Evolutionary conservation across 108 stramenopile species (phyloP).

Genomic region (Stephanodiscus minutulus): DNA sequence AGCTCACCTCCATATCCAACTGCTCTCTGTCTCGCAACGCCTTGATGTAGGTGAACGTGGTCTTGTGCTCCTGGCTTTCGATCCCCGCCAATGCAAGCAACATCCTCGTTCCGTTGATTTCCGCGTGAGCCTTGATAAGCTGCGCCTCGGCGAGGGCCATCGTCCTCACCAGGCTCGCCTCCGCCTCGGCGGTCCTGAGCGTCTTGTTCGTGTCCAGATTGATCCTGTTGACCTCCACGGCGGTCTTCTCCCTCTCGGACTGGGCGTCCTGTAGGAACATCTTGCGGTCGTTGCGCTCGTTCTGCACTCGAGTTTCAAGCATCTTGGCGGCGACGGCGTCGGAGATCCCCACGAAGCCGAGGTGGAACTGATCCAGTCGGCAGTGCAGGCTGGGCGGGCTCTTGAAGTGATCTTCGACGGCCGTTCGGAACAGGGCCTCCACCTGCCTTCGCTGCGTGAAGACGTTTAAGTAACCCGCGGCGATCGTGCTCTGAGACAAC

Average conservation of each 20-base stretch:
- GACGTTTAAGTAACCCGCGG: slow-evolving; percentile 32
- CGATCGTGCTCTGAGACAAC: too few species aligned
- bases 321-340: slow-evolving; percentile 54
- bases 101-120: slow-evolving; percentile 43
- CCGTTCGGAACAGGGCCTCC: slow-evolving; percentile 42
- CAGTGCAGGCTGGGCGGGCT: slow-evolving; percentile 38
- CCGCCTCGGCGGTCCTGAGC: slow-evolving; percentile 43
- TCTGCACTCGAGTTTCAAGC: slow-evolving; percentile 49
- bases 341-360: slow-evolving; percentile 54
- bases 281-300: slow-evolving; percentile 53
- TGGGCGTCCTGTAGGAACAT: slow-evolving; percentile 50
- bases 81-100: slow-evolving; percentile 42
- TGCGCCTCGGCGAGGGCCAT: slow-evolving; percentile 40
- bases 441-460: slow-evolving; percentile 49
- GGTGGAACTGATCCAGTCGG: slow-evolving; percentile 56
- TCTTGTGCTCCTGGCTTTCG: slow-evolving; percentile 45
- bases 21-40: slow-evolving; percentile 38
- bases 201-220: slow-evolving; percentile 37
- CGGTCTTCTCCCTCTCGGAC: slow-evolving; percentile 51
- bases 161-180: slow-evolving; percentile 45
- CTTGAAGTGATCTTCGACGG: slow-evolving; percentile 48
- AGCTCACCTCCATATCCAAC: slow-evolving; percentile 38
- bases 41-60: slow-evolving; percentile 52
- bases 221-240: slow-evolving; percentile 55
- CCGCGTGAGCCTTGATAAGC: slow-evolving; percentile 33